Base-by-base conservation (phyloP, 495 filamentous ascomycete genomes). In the Sporormia fimetaria region DNA sequence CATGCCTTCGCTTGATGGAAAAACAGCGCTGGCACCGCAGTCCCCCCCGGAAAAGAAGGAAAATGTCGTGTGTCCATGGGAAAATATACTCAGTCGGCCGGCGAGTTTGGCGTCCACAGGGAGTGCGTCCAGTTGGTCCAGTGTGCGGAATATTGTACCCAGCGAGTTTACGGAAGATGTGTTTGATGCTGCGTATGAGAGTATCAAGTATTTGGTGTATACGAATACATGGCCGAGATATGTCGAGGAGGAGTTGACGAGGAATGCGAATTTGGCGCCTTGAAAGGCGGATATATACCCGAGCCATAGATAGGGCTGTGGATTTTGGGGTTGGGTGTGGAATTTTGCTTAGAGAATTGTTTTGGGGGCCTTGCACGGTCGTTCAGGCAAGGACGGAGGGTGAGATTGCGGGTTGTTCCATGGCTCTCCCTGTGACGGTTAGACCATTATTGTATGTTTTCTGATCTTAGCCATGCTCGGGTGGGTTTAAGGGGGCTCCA, bases 171-270 rank as follows among this genome's bases (percentile, higher is more conserved):
- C 35, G 10, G 46, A 43, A 16, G 21, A 44, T 9, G 42, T 61
- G 1, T 61, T 61, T 35, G 57, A 58, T 24, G 36, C 46, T 14
- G 57, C 57, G 3, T 53, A 45, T 16, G 47, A 48, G 28, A 55
- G 47, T 14, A 52, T 61, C 28, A 58, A 57, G 38, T 58, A 57
- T 21, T 37, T 58, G 4, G 57, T 61, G 0, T 54, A 55, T 33
- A 61, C 56, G 2, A 61, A 61, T 33, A 58, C 57, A 2, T 61
- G 57, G 57, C 41, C 52, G 22, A 11, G 52, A 33, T 58, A 37
- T 29, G 50, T 54, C 6, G 50, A 54, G 25, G 44, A 40, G 24
- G 50, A 54, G 35, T 35, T 51, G 46, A 29, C 26, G 6, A 35
- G 40, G 12, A 35, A 28, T 11, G 33, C 33, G 12, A 9, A 18